Conservation (phyloP, 2,329 filamentous ascomycete species). For the Diaporthe nobilis region DNA sequence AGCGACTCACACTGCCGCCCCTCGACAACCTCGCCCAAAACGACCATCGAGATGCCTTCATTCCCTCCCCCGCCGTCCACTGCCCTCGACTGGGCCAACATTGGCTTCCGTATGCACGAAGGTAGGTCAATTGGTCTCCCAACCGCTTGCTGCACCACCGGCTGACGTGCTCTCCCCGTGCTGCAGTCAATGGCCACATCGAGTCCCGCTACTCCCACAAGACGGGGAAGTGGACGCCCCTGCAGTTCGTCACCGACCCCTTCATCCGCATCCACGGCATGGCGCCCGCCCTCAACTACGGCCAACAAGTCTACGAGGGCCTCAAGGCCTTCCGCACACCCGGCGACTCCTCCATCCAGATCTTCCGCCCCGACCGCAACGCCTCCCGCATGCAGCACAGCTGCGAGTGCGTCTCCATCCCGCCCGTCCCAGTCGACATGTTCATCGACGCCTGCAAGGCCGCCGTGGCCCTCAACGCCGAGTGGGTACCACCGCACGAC, state of each 20-base stretch:
- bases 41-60: constrained; percentile 56
- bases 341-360: constrained; percentile 76
- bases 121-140: constrained; percentile 65
- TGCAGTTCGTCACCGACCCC: constrained; percentile 85
- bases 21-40: background rate
- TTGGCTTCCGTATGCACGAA: constrained; percentile 94
- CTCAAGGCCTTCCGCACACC: constrained; percentile 94
- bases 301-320: constrained; percentile 98
- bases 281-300: constrained; percentile 95
- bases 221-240: constrained; percentile 82
- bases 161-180: constrained; percentile 4
- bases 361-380: constrained; percentile 92
- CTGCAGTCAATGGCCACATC: constrained; percentile 91
- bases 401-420: constrained; percentile 86
- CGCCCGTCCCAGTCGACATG: constrained; percentile 80
- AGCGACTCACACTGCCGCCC: background rate
- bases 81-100: constrained; percentile 92
- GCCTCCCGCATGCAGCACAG: constrained; percentile 88
- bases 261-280: constrained; percentile 94
- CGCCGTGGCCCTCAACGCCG: constrained; percentile 90
- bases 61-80: constrained; percentile 85
- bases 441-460: constrained; percentile 84
- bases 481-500: constrained; percentile 89
- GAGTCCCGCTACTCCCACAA: constrained; percentile 85
- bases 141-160: background rate